Evolutionary conservation across 2,329 filamentous ascomycete genomes (phyloP).

Genomic region (Waltergamsia citrina): DNA sequence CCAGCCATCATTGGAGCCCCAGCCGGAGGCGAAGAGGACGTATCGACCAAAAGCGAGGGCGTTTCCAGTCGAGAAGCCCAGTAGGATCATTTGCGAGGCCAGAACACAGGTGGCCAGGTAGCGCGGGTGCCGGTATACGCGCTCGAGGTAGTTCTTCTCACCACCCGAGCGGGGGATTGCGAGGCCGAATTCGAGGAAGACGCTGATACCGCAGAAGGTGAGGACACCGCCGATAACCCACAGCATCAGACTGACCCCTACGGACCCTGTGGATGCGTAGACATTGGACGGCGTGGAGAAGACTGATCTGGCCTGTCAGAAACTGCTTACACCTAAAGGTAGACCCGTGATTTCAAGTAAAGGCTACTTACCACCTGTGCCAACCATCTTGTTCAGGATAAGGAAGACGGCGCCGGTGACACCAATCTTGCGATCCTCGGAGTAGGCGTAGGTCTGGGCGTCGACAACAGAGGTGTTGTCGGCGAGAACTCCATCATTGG

Average conservation of each 20-base stretch:
- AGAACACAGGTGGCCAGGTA: constrained; percentile 51
- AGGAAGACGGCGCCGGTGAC: constrained; percentile 42
- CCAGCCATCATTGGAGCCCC: constrained; percentile 39
- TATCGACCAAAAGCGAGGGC: constrained; percentile 50
- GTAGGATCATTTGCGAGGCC: constrained; percentile 50
- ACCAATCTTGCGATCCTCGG: constrained; percentile 38
- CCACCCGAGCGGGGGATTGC: constrained; percentile 53
- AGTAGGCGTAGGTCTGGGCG: constrained; percentile 28
- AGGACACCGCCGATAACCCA: constrained; percentile 35
- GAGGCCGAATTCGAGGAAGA: constrained; percentile 55
- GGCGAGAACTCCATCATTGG: no score
- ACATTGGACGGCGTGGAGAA: constrained; percentile 46
- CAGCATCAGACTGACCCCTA: constrained; percentile 21
- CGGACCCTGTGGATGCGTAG: constrained; percentile 40
- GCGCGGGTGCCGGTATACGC: constrained; percentile 48
- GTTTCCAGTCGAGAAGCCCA: constrained; percentile 52
- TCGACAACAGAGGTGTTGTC: constrained; percentile 17
- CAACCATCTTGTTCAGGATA: constrained; percentile 50
- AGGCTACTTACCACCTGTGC: constrained; percentile 45
- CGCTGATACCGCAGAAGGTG: constrained; percentile 48
- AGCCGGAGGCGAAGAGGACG: constrained; percentile 43
- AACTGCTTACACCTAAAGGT: no score
- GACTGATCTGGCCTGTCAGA: no score
- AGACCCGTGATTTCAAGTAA: no score
- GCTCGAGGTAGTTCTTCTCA: constrained; percentile 58